phyloP scores from a whole-genome alignment of 2,329 filamentous ascomycete genomes.

The Claviceps pazoutovae region DNA sequence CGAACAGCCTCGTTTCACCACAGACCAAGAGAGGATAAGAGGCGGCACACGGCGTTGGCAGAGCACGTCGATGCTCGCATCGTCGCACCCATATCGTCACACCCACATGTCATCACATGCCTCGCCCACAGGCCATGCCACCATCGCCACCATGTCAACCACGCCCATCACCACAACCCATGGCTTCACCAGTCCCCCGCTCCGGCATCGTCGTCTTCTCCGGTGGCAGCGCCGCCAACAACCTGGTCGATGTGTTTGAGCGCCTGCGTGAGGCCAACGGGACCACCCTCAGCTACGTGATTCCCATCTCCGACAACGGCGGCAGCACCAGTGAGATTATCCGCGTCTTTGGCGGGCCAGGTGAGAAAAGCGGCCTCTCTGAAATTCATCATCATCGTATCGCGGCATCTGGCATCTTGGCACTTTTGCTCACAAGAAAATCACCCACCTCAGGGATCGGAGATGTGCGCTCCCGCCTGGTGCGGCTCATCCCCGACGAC shows the following conservation, averaged over 20 bases:
- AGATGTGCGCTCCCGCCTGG: conserved; percentile 47
- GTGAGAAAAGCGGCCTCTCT: conserved; percentile 26
- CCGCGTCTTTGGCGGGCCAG: conserved; percentile 85
- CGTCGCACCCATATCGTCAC: too few relatives aligned
- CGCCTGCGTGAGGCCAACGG: conserved; percentile 47
- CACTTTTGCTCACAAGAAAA: too few relatives aligned
- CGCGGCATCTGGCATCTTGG: too few relatives aligned
- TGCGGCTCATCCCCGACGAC: conserved; percentile 67
- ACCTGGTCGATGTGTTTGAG: conserved; percentile 79
- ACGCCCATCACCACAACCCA: neutral
- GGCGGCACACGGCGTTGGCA: too few relatives aligned
- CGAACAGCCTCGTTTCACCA: too few relatives aligned
- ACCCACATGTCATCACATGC: neutral
- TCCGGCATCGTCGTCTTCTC: conserved; percentile 67
- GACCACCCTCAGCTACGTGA: conserved; percentile 67
- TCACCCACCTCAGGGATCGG: conserved; percentile 36
- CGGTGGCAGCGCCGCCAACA: conserved; percentile 88
- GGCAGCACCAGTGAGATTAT: conserved; percentile 90
- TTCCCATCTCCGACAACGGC: conserved; percentile 92
- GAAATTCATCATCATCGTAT: too few relatives aligned
- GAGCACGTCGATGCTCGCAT: too few relatives aligned
- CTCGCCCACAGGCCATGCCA: neutral
- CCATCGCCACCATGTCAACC: neutral
- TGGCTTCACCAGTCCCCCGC: neutral
- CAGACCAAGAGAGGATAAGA: too few relatives aligned